phyloP scores from a whole-genome alignment of 345 rosid genomes.

The Trapa incisa region DNA sequence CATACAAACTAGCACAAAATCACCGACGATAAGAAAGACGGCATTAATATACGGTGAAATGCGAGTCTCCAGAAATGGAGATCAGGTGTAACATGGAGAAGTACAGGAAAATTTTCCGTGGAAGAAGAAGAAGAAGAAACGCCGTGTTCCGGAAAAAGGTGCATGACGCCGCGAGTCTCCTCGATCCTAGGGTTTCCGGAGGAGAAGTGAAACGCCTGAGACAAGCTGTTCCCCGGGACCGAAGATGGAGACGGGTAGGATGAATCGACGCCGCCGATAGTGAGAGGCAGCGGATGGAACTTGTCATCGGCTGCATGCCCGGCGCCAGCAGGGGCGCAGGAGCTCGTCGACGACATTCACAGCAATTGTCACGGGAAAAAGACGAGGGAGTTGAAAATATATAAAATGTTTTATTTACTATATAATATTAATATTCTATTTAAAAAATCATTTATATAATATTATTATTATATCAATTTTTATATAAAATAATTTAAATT shows the following conservation, averaged over 20 bases:
- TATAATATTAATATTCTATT: too few relatives aligned
- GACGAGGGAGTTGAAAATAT: background rate
- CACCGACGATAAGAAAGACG: too few relatives aligned
- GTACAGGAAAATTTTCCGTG: too few relatives aligned
- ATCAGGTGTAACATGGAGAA: too few relatives aligned
- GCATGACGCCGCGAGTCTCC: conserved; percentile 92
- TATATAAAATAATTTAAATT: too few relatives aligned
- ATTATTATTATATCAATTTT: too few relatives aligned
- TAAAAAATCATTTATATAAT: too few relatives aligned
- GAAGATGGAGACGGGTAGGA: conserved; percentile 18
- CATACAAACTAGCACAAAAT: too few relatives aligned
- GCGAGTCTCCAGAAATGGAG: too few relatives aligned
- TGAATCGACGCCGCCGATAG: conserved; percentile 16
- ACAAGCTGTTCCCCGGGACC: conserved; percentile 10
- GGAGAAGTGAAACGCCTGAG: conserved; percentile 63
- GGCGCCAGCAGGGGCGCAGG: conserved; percentile 24
- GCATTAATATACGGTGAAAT: too few relatives aligned
- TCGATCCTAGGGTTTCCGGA: conserved; percentile 98
- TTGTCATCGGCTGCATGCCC: conserved; percentile 22
- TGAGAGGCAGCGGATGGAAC: conserved; percentile 16
- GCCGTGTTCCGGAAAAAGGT: conserved; percentile 43
- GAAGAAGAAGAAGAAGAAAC: too few relatives aligned
- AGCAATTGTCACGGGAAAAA: background rate
- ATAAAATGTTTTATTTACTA: too few relatives aligned
- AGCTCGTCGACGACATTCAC: conserved; percentile 46